These are phyloP conservation scores for Ammopiptanthus mongolicus DNA, from an alignment of 306 rosid species.

Conservation along the genomic window DNA sequence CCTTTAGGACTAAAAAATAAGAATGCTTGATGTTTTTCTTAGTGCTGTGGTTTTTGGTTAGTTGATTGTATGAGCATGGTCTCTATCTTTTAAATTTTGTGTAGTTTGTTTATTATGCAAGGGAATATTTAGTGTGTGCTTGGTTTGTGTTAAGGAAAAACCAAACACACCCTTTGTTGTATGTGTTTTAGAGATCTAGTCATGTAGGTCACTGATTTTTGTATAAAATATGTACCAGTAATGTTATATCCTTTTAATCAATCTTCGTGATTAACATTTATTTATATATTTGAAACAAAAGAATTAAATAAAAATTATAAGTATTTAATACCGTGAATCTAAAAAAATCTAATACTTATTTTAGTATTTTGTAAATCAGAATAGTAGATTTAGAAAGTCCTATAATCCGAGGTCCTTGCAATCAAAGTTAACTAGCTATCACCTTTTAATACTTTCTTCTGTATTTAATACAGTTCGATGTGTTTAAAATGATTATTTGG, in stretches of 20 bases:
- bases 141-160: no score
- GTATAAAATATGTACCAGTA: neutral
- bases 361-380: no score
- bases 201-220: slow-evolving; percentile 5
- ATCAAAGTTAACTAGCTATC: no score
- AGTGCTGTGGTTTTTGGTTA: neutral
- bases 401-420: no score
- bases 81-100: slow-evolving; percentile 3
- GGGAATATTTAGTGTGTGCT: neutral
- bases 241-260: neutral
- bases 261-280: neutral
- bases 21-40: slow-evolving; percentile 31
- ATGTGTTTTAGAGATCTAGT: neutral
- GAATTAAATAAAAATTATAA: neutral
- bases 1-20: slow-evolving; percentile 40
- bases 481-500: neutral
- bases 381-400: no score
- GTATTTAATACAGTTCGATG: neutral
- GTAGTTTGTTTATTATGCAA: slow-evolving; percentile 17
- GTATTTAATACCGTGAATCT: neutral
- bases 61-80: slow-evolving; percentile 13
- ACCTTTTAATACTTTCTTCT: no score
- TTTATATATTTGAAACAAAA: neutral
- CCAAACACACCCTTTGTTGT: no score
- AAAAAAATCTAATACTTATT: no score